Evolutionary conservation across 306 rosid genomes (phyloP).

Genomic region (Ceratonia siliqua): DNA sequence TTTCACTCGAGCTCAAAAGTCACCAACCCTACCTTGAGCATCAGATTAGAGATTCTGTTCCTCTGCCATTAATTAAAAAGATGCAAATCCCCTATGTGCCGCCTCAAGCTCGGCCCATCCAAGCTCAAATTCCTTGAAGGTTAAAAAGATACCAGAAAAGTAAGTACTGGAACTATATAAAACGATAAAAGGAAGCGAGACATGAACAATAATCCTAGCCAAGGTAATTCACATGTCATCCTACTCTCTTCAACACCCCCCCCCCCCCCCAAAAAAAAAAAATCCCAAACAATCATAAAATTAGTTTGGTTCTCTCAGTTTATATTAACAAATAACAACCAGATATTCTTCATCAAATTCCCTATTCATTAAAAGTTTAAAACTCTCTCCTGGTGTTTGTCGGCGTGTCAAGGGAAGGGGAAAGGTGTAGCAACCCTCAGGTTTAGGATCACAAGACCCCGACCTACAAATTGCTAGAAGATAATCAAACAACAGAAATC

Average conservation of each 20-base stretch:
- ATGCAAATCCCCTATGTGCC: conserved; percentile 21
- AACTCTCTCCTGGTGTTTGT: background rate
- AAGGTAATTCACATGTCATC: background rate
- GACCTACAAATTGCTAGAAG: background rate
- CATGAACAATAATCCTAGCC: background rate
- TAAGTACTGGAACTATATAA: conserved; percentile 22
- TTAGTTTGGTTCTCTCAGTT: background rate
- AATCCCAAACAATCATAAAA: conserved; percentile 7
- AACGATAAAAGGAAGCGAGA: background rate
- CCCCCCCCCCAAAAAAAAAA: too few species aligned
- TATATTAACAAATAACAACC: background rate
- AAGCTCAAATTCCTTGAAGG: conserved; percentile 43
- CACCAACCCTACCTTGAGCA: conserved; percentile 32
- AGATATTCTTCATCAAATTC: background rate
- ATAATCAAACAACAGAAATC: conserved; percentile 6
- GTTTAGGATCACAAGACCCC: background rate
- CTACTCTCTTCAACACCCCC: background rate
- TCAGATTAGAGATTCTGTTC: conserved; percentile 27
- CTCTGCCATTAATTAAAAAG: conserved; percentile 8
- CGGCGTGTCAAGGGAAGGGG: background rate
- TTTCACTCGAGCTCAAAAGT: conserved; percentile 29
- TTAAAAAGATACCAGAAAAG: conserved; percentile 13
- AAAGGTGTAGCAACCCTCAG: background rate
- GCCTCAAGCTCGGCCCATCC: conserved; percentile 23
- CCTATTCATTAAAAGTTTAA: background rate